Evolutionary conservation across 176 grass and related monocot genomes (phyloP), one percentile per base, ranked within the genome.

Genomic region (Hordeum marinum): DNA sequence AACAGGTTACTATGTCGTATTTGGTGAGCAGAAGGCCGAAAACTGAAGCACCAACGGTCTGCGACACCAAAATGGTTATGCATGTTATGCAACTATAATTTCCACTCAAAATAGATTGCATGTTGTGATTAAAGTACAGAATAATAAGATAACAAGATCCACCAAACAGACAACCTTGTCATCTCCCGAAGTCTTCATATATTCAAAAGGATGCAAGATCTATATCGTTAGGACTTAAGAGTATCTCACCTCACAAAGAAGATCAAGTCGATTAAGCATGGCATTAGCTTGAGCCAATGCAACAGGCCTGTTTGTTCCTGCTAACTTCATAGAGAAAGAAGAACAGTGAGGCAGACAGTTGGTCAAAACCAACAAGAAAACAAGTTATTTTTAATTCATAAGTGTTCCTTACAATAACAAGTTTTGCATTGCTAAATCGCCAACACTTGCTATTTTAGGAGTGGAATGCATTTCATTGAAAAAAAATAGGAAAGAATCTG

Each of bases 231-330:
- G n/a, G 65, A 75, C n/a, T 20, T 43, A 78, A 18, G 65, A 75
- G 18, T 25, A 79, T 66, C 82, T 74, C 61, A 96, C 96, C 93
- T 96, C 96, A 68, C 88, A 94, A 79, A 94, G 23, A 85, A 96
- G 96, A 92, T 98, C 96, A 81, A 95, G 79, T 62, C 96, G 89
- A 88, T 95, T 92, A 77, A 98, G 93, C 61, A 94, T 73, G 23
- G 96, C 91, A 64, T 98, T 98, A 74, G 96, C 96, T 92, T 98
- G 93, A 54, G 96, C 93, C 75, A 98, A 83, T 72, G 96, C 96
- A 83, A 98, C 91, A 2, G 90, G 91, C 70, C 93, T 98, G 81
- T 92, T 92, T 86, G 89, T 84, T 82, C 96, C 93, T 92, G 93
- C 96, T 83, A 98, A 86, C 96, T 98, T 90, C 91, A 89, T 18